Base-by-base conservation (phyloP, 1,284 basidiomycete species). In the Psilocybe mexicana region DNA sequence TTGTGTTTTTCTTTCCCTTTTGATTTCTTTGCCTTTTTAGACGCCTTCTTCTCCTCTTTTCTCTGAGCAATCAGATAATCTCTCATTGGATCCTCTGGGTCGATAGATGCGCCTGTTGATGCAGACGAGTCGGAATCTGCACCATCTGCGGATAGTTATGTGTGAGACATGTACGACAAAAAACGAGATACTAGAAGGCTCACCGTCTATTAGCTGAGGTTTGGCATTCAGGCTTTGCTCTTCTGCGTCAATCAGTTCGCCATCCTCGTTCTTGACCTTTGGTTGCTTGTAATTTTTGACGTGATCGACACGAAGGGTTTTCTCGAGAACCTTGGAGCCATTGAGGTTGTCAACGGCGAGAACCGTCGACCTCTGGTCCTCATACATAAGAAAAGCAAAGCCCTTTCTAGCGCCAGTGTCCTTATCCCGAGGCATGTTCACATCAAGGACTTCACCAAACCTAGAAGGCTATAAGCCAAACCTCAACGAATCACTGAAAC, bases 301-400 rank as follows among this genome's bases (percentile, higher is more conserved):
- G 71, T 99, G 97, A 69, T 99, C 97, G 47, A 97, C 95, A 25
- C 94, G 86, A 47, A 98, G 74, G 2, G 88, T 96, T 66, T 88
- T 82, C 5, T 92, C 94, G 28, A 98, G 77, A 43, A 99, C 90
- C 63, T 88, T 86, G 43, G 94, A 91, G 35, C 97, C 97, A 69
- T 98, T 98, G 73, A 99, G 84, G 76, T 99, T 99, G 77, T 99
- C 97, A 62, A 99, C 96, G 4, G 97, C 97, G 40, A 99, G 81
- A 52, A 98, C 76, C 2, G 97, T 99, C 57, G 93, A 96, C 47
- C 94, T 85, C 75, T 99, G 97, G 76, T 99, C 95, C 75, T 97
- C 93, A 74, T 98, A 99, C 96, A 99, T 98, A 61, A 99, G 78
- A 76, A 98, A 99, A 2, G 87, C 96, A 70, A 99, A 99, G 0